phyloP scores from a whole-genome alignment of 2,329 filamentous ascomycete species.

The Saccharata proteae region DNA sequence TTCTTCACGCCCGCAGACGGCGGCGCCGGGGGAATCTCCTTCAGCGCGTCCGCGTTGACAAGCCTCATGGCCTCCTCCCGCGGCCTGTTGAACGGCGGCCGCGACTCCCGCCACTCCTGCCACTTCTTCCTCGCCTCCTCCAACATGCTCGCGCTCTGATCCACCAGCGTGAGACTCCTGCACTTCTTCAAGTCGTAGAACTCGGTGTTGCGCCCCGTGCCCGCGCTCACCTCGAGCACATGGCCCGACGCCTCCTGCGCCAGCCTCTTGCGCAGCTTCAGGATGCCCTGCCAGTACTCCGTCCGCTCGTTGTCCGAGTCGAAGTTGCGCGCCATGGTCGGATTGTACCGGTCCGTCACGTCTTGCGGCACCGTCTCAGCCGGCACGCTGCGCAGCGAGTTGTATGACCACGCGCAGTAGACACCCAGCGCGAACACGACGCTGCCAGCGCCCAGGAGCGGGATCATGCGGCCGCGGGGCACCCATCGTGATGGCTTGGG shows the following conservation, averaged over 20 bases:
- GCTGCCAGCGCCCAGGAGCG: constrained; percentile 2
- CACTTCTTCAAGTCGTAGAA: constrained; percentile 31
- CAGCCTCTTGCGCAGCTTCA: constrained; percentile 27
- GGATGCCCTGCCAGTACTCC: constrained; percentile 31
- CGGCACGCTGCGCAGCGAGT: constrained; percentile 2
- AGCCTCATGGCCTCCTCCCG: neutral
- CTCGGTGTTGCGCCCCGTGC: constrained; percentile 36
- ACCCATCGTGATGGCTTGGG: neutral
- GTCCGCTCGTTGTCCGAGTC: constrained; percentile 35
- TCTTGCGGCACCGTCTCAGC: constrained; percentile 21
- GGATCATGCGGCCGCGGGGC: constrained; percentile 1
- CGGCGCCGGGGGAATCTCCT: constrained; percentile 30
- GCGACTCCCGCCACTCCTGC: constrained; percentile 26
- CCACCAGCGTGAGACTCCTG: constrained; percentile 34
- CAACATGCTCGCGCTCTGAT: constrained; percentile 36
- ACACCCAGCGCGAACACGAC: neutral
- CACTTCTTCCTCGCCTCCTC: constrained; percentile 37
- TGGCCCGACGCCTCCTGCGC: constrained; percentile 30
- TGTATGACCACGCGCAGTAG: constrained; percentile 1
- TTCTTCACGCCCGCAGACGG: constrained; percentile 18
- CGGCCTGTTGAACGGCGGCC: neutral
- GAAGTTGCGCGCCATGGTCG: constrained; percentile 30
- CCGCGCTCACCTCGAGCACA: constrained; percentile 37
- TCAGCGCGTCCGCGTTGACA: constrained; percentile 20
- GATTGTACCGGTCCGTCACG: constrained; percentile 34